phyloP scores from a whole-genome alignment of 352 stramenopile genomes.

The Globisporangium carolinianum region DNA sequence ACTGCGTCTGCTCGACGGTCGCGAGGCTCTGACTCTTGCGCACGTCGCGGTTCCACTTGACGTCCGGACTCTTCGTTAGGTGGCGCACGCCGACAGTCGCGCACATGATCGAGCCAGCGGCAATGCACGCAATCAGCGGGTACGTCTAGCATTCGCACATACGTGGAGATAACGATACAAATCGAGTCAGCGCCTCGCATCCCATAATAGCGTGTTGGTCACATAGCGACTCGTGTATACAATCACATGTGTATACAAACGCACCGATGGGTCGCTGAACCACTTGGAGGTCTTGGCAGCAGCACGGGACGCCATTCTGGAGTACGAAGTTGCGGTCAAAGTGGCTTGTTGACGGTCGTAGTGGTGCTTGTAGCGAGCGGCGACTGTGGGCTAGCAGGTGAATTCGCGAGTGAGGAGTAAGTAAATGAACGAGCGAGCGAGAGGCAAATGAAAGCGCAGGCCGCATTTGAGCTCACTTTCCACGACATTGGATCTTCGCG shows the following conservation, averaged over 20 bases:
- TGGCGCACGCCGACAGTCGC: background rate
- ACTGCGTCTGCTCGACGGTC: background rate
- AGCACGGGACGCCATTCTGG: slow-evolving; percentile 26
- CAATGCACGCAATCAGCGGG: slow-evolving; percentile 1
- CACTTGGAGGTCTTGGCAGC: slow-evolving; percentile 33
- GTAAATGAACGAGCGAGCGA: background rate
- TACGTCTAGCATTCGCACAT: background rate
- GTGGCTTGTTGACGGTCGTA: no score
- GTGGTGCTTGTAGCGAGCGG: no score
- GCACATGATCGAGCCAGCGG: slow-evolving; percentile 1
- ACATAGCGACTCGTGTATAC: no score
- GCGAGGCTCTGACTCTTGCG: background rate
- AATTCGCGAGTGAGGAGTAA: background rate
- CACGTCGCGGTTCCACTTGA: background rate
- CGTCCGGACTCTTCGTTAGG: background rate
- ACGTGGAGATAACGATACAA: no score
- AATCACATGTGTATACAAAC: background rate
- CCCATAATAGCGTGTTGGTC: no score
- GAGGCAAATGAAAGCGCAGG: no score
- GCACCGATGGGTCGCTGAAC: slow-evolving; percentile 35
- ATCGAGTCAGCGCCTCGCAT: no score
- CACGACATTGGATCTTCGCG: no score
- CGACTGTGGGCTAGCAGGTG: background rate
- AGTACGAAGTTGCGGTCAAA: no score
- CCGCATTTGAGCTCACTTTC: no score